Conservation (phyloP, 2,329 filamentous ascomycete genomes). For the Aspergillus fijiensis region DNA sequence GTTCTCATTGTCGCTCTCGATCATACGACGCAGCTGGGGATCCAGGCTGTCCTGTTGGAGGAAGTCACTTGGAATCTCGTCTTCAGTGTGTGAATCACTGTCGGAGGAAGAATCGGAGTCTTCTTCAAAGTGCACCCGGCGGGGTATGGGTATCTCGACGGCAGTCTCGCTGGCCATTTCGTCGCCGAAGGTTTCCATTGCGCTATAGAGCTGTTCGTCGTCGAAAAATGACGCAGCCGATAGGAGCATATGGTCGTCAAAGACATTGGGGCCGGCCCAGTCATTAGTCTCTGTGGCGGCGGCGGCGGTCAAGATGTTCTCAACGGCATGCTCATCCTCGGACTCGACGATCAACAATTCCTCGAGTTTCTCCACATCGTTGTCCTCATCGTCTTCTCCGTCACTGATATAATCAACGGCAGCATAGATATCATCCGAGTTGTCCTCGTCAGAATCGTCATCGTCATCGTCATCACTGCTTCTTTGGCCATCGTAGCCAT, state of each 20-base stretch:
- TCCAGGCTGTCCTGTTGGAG: slow-evolving; percentile 72
- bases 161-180: slow-evolving; percentile 36
- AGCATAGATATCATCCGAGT: slow-evolving; percentile 70
- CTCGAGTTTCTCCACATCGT: slow-evolving; percentile 74
- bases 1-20: slow-evolving; percentile 61
- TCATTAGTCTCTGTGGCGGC: slow-evolving; percentile 28
- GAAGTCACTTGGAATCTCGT: slow-evolving; percentile 76
- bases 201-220: slow-evolving; percentile 43
- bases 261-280: slow-evolving; percentile 57
- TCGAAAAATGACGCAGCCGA: slow-evolving; percentile 44
- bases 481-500: slow-evolving; percentile 31
- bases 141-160: slow-evolving; percentile 46
- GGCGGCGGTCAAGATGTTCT: slow-evolving; percentile 24
- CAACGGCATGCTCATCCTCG: slow-evolving; percentile 35
- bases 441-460: slow-evolving; percentile 35
- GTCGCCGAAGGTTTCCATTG: slow-evolving; percentile 40
- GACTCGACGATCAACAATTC: slow-evolving; percentile 67
- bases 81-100: slow-evolving; percentile 51
- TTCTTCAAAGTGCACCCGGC: slow-evolving; percentile 70
- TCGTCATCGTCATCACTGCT: slow-evolving; percentile 35
- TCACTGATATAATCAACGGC: slow-evolving; percentile 78
- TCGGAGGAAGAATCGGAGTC: slow-evolving; percentile 65
- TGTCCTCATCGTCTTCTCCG: slow-evolving; percentile 76
- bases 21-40: slow-evolving; percentile 69
- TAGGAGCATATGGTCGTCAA: slow-evolving; percentile 44